A percentile compares a stretch with the other conserved stretches of the same genome.
Conservation (phyloP, 306 rosid species). For the Prunus salicina region DNA sequence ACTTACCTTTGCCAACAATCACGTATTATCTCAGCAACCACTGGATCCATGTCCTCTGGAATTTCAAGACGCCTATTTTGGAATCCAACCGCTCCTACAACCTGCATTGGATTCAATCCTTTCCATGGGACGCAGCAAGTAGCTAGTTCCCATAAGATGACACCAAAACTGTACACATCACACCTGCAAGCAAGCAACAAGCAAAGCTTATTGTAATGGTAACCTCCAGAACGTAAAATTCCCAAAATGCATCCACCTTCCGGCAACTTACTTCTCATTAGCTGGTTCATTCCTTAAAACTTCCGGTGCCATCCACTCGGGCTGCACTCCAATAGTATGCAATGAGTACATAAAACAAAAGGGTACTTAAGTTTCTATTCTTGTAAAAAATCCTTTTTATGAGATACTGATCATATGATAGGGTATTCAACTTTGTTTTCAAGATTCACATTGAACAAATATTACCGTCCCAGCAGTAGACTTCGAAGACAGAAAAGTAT, state of each 20-base stretch:
- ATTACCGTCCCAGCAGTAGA: conserved; percentile 99
- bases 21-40: conserved; percentile 68
- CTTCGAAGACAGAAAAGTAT: conserved; percentile 89
- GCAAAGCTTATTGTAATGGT: conserved; percentile 23
- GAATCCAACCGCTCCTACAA: conserved; percentile 99
- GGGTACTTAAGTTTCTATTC: neutral
- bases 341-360: conserved; percentile 7
- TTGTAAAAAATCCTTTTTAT: neutral
- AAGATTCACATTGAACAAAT: conserved; percentile 16
- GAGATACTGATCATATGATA: neutral
- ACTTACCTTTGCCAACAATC: conserved; percentile 98
- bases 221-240: neutral
- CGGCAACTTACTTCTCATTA: conserved; percentile 73
- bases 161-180: conserved; percentile 98
- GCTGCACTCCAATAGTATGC: conserved; percentile 52
- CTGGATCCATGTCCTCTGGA: conserved; percentile 78
- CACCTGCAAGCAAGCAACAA: conserved; percentile 62
- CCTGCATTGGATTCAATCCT: conserved; percentile 99
- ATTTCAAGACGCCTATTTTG: conserved; percentile 94
- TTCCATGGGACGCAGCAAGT: conserved; percentile 80
- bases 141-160: conserved; percentile 91
- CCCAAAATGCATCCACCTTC: conserved; percentile 12
- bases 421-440: neutral
- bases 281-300: conserved; percentile 94
- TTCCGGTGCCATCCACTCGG: conserved; percentile 99